Evolutionary conservation across 768 basidiomycete genomes (phyloP).

Genomic region (Galerina sulciceps): DNA sequence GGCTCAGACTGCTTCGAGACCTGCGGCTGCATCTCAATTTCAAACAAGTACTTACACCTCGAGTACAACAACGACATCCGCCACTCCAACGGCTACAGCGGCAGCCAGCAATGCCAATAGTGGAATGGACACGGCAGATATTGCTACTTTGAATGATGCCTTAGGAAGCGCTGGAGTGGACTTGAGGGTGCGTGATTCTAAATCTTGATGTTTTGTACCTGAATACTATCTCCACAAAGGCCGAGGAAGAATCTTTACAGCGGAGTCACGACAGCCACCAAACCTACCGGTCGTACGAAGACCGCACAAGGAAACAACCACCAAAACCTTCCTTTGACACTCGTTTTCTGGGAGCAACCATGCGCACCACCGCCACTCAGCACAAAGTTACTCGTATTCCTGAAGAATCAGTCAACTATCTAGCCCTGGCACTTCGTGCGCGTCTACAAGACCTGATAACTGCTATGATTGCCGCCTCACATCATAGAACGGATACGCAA

Average conservation of each 20-base stretch:
- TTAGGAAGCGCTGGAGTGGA: conserved; percentile 88
- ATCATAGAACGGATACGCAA: conserved; percentile 72
- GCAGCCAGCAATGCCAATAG: conserved; percentile 27
- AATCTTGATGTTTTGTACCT: not conserved
- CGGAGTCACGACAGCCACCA: conserved; percentile 65
- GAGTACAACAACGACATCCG: conserved; percentile 10
- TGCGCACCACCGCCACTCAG: conserved; percentile 67
- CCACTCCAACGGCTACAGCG: conserved; percentile 19
- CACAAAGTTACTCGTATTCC: conserved; percentile 72
- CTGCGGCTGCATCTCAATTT: conserved; percentile 17
- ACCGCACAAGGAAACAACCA: conserved; percentile 81
- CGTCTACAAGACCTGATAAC: conserved; percentile 73
- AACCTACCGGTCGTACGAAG: conserved; percentile 70
- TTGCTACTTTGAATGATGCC: conserved; percentile 82
- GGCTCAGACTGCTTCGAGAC: conserved; percentile 23
- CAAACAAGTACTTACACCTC: conserved; percentile 28
- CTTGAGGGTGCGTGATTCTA: conserved; percentile 57
- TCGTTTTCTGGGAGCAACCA: conserved; percentile 62
- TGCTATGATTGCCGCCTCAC: conserved; percentile 68
- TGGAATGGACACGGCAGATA: conserved; percentile 66
- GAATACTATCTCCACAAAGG: conserved; percentile 48
- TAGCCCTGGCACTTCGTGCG: conserved; percentile 78
- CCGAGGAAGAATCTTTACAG: conserved; percentile 84
- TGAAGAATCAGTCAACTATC: conserved; percentile 75
- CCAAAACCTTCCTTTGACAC: conserved; percentile 71